phyloP scores from a whole-genome alignment of 192 early-diverging fungal species.

The Pilaira anomala region DNA sequence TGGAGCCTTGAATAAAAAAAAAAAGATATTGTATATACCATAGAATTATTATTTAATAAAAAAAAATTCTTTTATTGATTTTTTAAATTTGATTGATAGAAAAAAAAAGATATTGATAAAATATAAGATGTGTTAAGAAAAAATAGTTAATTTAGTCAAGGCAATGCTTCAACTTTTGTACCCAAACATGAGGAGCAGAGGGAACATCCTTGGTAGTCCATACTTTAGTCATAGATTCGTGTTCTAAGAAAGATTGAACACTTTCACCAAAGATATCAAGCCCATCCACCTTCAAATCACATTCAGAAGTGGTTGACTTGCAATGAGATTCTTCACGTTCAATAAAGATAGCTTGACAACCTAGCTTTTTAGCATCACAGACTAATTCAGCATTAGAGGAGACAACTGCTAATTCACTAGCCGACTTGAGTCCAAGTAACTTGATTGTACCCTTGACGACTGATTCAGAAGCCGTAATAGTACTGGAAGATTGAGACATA shows the following conservation, averaged over 20 bases:
- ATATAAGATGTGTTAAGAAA: not conserved
- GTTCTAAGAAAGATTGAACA: conserved; percentile 26
- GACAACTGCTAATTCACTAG: conserved; percentile 22
- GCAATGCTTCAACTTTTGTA: not conserved
- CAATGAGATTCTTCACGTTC: conserved; percentile 2
- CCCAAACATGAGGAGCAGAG: not conserved
- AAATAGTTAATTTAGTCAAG: not conserved
- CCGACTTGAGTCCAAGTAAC: conserved; percentile 13
- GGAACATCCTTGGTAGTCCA: conserved; percentile 1
- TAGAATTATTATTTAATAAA: not conserved
- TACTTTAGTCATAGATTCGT: conserved; percentile 10
- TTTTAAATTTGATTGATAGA: not conserved
- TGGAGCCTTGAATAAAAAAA: conserved; percentile 5
- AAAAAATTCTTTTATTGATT: not conserved
- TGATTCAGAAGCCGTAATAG: not conserved
- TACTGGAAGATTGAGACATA: no score
- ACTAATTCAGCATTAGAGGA: conserved; percentile 12
- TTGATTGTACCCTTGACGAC: not conserved
- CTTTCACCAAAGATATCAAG: conserved; percentile 31
- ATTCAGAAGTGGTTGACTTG: not conserved
- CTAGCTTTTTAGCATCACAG: conserved; percentile 14
- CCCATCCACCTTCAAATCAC: conserved; percentile 15
- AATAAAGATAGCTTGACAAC: conserved; percentile 18
- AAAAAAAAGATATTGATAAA: not conserved
- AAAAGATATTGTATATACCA: not conserved